Evolutionary conservation across 108 stramenopile species (phyloP), one percentile per base, ranked within the genome.

Genomic region (Pseudonitzschia delicatissima): DNA sequence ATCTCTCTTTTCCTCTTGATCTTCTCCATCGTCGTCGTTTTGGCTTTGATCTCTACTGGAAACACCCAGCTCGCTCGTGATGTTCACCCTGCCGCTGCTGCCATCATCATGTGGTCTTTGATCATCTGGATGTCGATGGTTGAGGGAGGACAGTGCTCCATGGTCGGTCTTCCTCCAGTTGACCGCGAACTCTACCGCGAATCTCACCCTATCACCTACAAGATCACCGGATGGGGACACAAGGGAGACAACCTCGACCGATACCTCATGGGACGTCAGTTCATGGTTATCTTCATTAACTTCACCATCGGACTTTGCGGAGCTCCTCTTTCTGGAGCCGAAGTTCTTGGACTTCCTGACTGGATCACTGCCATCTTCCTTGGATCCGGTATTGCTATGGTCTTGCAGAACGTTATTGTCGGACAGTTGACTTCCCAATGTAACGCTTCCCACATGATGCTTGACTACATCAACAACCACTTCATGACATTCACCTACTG

Each of bases 231-330:
- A 28, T 45, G 82, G 60, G 69, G 68, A 57, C 78, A 86, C 81
- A 82, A 78, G 79, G 92, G 88, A 53, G 88, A 90, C 79, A 93
- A 93, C 80, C 60, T 93, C 47, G 87, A 93, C 40, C 82, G 91
- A 28, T 93, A 82, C 82, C 63, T 93, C 29, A 76, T 93, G 72
- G 88, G 92, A 53, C 83, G 92, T 78, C 91, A 92, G 68, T 88
- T 92, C 77, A 83, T 92, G 80, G 88, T 92, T 48, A 65, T 92
- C 39, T 51, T 86, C 37, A 62, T 84, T 21, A 83, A 87, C 63
- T 92, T 92, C 57, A 62, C 77, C 27, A 75, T 83, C 63, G 87
- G 82, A 81, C 60, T 85, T 63, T 87, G 73, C 61, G 85, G 84
- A n/a, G 77, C 76, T 39, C 83, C 89, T 32, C 49, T 85, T 23